Base-by-base conservation (phyloP, 2,329 filamentous ascomycete species). In the Claviceps arundinis region DNA sequence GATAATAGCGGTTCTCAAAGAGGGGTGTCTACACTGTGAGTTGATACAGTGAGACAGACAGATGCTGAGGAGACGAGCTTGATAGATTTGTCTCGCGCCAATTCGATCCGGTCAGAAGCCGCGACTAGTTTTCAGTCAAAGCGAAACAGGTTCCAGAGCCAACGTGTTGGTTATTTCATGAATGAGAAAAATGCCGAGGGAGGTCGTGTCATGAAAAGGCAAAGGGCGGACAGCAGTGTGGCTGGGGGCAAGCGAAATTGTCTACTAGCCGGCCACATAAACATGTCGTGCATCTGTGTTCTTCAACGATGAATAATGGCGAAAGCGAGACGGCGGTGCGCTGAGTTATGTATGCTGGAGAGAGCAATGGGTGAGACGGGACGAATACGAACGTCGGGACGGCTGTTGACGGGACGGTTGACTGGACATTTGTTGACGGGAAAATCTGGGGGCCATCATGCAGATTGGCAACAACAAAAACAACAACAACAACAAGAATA, bases 151-250 rank as follows among this genome's bases (percentile, higher is more conserved):
- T 17, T 37, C 16, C 19, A 38, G 26, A 8, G 11, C 14, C 37
- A 24, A 22, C 34, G 44, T 26, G 24, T 8, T 34, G 30, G 11
- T 34, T 4, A 4, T 34, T 11, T 34, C 16, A 51, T 22, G 44
- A 41, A 51, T 47, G 42, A 47, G 37, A 14, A 47, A 47, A 13
- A 34, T 17, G 13, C n/a, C n/a, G n/a, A 37, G 41, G 42, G 49
- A 50, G 14, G 49, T 14, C 19, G 41, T 37, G 37, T 41, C 47
- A 50, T 42, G 30, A 37, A 53, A 37, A 43, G 37, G 42, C 37
- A 50, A 26, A 24, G 43, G 22, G 46, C 50, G 52, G 52, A 53
- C 50, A 48, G 52, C 40, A 45, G 45, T 47, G n/a, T 37, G 45
- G 30, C n/a, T 47, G 30, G 37, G 37, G 37, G 24, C 26, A 38